Base-by-base conservation (phyloP, 2,329 filamentous ascomycete species). In the Dactylonectria estremocensis region DNA sequence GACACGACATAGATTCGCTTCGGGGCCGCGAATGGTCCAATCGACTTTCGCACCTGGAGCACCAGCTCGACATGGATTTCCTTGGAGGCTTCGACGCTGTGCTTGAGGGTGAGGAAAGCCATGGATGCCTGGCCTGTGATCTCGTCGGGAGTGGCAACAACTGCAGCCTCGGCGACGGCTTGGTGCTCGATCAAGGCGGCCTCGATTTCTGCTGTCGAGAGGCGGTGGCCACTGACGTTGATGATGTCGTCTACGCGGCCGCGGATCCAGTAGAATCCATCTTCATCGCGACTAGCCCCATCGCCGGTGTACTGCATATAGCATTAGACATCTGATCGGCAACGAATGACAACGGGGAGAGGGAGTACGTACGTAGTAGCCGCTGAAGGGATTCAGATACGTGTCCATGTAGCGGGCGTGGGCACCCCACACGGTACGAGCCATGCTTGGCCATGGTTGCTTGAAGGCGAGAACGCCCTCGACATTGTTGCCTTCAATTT, bases 261-360 rank as follows among this genome's bases (percentile, higher is more conserved):
- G 67, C 95, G 93, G 80, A 98, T 98, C 95, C 95, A 98, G 89
- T 97, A 98, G 86, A 97, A 98, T 57, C 95, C 95, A 76, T 98
- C 95, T 80, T 96, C 91, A 80, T 98, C 95, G 78, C 95, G 93
- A 64, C 92, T 94, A 55, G 95, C 95, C 78, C 95, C 95, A 80
- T 98, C 95, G 63, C 93, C 93, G 6, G 93, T 95, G 84, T 95
- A 95, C 91, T 93, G 5, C 3, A 52, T 6, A 50, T 5, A 5
- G 1, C 48, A 10, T 59, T 9, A 11, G 28, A 6, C 10, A 7
- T 1, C 0, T 8, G 3, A 13, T 7, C 16, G 24, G 1, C 14
- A 0, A 0, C 1, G 2, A 1, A 0, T 4, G 1, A 37, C 10
- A 37, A 9, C 5, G 5, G 5, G 5, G 18, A 0, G 16, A 52